These are phyloP conservation scores for Peronosclerospora sorghi DNA, from an alignment of 352 stramenopile species.

Conservation along the genomic window DNA sequence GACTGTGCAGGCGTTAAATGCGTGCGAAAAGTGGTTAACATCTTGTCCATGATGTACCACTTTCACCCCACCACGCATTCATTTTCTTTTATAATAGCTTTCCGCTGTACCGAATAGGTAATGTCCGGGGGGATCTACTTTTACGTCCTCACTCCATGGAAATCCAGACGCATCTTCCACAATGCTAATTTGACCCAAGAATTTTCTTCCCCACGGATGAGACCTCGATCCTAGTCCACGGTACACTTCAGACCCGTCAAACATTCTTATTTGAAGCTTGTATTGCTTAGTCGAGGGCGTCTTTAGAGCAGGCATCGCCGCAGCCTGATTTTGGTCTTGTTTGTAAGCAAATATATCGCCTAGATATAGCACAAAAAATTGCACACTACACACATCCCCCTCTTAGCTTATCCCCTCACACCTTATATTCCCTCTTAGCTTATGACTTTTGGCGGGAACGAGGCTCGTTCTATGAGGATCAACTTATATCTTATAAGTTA, in stretches of 20 bases:
- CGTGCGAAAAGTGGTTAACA: background rate
- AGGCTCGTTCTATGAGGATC: too few relatives aligned
- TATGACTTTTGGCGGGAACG: too few relatives aligned
- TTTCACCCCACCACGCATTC: background rate
- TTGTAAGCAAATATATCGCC: too few relatives aligned
- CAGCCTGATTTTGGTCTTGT: background rate
- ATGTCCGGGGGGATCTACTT: background rate
- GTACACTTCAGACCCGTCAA: background rate
- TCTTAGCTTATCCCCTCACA: too few relatives aligned
- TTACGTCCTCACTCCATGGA: constrained; percentile 2
- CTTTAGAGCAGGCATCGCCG: background rate
- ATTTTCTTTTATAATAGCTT: constrained; percentile 6
- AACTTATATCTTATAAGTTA: too few relatives aligned
- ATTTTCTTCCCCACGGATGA: background rate
- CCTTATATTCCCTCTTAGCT: too few relatives aligned
- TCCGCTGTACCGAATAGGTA: background rate
- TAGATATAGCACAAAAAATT: too few relatives aligned
- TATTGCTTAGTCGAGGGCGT: background rate
- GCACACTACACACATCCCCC: too few relatives aligned
- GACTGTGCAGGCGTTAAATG: background rate
- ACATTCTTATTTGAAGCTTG: background rate
- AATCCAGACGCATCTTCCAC: background rate
- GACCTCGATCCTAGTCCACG: background rate
- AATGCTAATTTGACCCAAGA: background rate
- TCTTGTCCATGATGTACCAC: constrained; percentile 2